phyloP scores from a whole-genome alignment of 306 rosid species.

The Heteromeles arbutifolia region DNA sequence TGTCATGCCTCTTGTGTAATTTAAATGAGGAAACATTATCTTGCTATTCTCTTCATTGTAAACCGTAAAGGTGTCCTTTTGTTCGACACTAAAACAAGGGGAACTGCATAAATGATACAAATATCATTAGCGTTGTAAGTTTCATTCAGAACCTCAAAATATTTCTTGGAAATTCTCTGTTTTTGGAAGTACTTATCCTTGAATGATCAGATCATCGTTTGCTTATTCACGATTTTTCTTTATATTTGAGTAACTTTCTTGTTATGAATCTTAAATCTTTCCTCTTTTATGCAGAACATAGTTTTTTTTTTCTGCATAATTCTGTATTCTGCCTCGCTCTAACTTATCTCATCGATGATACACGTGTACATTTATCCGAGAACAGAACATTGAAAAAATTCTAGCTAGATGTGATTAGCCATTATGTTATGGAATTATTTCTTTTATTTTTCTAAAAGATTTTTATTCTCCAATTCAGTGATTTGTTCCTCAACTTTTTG shows the following conservation, averaged over 20 bases:
- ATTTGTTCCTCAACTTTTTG: constrained; percentile 15
- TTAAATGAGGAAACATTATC: background rate
- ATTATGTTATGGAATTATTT: constrained; percentile 23
- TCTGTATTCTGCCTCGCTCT: background rate
- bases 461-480: constrained; percentile 21
- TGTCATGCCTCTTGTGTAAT: background rate
- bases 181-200: background rate
- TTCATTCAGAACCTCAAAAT: background rate
- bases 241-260: background rate
- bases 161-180: background rate
- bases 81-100: background rate
- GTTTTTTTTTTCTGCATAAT: background rate
- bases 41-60: constrained; percentile 9
- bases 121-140: background rate
- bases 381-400: background rate
- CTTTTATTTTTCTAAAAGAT: constrained; percentile 23
- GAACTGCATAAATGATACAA: background rate
- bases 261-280: background rate
- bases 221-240: background rate
- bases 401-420: constrained; percentile 25
- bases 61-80: constrained; percentile 1
- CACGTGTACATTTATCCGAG: constrained; percentile 1
- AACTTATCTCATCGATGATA: background rate
- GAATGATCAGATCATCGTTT: background rate
- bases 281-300: background rate